Conservation (phyloP, 768 basidiomycete species). For the Fistulinella prunicolor region DNA sequence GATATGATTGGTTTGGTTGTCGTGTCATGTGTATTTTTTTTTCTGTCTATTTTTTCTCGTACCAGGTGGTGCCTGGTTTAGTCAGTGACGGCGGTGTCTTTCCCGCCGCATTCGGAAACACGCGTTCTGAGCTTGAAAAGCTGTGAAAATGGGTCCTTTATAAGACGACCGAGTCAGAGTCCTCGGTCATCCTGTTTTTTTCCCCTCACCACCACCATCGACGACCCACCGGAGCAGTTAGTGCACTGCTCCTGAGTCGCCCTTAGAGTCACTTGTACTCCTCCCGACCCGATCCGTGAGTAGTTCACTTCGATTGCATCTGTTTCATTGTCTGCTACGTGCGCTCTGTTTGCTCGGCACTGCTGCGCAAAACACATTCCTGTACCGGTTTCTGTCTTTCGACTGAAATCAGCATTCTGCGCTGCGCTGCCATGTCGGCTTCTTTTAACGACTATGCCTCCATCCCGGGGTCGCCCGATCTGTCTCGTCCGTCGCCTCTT, state of each 20-base stretch:
- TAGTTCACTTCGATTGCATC: conserved; percentile 25
- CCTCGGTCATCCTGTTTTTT: conserved; percentile 3
- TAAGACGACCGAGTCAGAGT: conserved; percentile 31
- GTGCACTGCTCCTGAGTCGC: conserved; percentile 18
- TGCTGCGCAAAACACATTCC: conserved; percentile 16
- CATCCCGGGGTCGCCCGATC: conserved; percentile 30
- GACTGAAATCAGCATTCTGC: conserved; percentile 27
- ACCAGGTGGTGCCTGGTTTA: conserved; percentile 1
- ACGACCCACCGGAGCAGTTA: conserved; percentile 17
- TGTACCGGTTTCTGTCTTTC: conserved; percentile 28
- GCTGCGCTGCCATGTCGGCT: conserved; percentile 13
- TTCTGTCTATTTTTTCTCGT: background rate
- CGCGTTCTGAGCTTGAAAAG: conserved; percentile 38
- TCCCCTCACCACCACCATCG: conserved; percentile 16
- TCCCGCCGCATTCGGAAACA: conserved; percentile 19
- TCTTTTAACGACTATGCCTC: conserved; percentile 11
- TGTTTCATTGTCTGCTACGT: conserved; percentile 32
- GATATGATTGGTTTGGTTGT: no score
- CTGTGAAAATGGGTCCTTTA: conserved; percentile 28
- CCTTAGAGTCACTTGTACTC: conserved; percentile 21
- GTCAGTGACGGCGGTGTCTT: conserved; percentile 19
- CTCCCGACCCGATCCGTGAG: conserved; percentile 22
- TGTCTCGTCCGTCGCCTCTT: conserved; percentile 31
- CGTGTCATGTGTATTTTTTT: background rate
- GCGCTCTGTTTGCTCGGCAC: conserved; percentile 21